Conservation (phyloP, 2,329 filamentous ascomycete species). For the Microdochium bolleyi region DNA sequence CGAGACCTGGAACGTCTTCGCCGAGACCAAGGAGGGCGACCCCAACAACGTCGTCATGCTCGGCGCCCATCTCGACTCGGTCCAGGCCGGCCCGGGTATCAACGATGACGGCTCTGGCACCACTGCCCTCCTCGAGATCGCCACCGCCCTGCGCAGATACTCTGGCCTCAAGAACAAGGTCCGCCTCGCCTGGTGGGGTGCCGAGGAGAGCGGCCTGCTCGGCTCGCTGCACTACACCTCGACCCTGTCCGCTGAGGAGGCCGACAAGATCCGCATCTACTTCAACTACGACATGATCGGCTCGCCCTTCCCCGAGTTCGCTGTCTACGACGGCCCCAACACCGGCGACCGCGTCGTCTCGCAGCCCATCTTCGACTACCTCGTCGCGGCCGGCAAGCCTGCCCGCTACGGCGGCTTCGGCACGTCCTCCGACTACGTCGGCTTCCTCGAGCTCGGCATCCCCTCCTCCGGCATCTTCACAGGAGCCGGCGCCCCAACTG, state of each 20-base stretch:
- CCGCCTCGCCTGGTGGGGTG: constrained; percentile 34
- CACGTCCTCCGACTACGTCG: constrained; percentile 29
- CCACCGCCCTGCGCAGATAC: constrained; percentile 23
- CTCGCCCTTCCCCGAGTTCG: constrained; percentile 29
- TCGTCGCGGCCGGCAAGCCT: constrained; percentile 23
- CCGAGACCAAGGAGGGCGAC: constrained; percentile 33
- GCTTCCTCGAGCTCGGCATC: constrained; percentile 30
- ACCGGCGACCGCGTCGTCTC: constrained; percentile 26
- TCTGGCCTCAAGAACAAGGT: constrained; percentile 31
- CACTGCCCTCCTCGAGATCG: constrained; percentile 28
- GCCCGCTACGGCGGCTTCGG: constrained; percentile 26
- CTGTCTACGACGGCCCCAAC: constrained; percentile 26
- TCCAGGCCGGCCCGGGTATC: constrained; percentile 29
- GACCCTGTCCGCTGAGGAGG: constrained; percentile 24
- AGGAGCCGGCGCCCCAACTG: constrained; percentile 23
- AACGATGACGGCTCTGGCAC: constrained; percentile 33
- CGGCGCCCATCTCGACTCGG: constrained; percentile 31
- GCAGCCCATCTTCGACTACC: constrained; percentile 23
- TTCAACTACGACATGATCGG: constrained; percentile 67
- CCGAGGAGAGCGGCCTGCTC: constrained; percentile 33
- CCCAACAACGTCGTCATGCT: constrained; percentile 32
- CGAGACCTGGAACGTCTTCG: constrained; percentile 30
- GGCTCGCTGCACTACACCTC: constrained; percentile 33
- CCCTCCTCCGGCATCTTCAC: constrained; percentile 31
- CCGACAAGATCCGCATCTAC: constrained; percentile 54